These are phyloP conservation scores for Ogataea sp. DNA, from an alignment of 805 yeast genomes.

Conservation along the genomic window DNA sequence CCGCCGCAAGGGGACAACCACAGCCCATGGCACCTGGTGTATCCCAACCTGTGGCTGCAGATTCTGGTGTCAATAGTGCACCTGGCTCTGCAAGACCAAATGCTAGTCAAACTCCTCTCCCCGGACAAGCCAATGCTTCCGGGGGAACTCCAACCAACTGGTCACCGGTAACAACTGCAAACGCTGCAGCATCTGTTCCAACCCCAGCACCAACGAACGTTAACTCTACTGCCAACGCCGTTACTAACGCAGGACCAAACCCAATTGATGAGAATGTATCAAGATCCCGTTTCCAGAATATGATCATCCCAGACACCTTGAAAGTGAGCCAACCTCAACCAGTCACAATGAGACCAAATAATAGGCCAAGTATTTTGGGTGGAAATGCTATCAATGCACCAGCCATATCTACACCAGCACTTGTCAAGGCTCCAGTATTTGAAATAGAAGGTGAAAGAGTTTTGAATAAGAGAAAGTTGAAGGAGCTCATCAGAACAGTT, in stretches of 20 bases:
- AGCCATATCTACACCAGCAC: slow-evolving; percentile 67
- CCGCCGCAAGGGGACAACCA: slow-evolving; percentile 2
- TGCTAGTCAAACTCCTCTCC: too few relatives aligned
- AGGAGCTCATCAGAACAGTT: slow-evolving; percentile 76
- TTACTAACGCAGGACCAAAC: slow-evolving; percentile 4
- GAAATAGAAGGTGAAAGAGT: slow-evolving; percentile 80
- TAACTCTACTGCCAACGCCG: slow-evolving; percentile 2
- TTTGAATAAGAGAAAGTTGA: slow-evolving; percentile 78
- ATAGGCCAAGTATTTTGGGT: slow-evolving; percentile 76
- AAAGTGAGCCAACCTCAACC: slow-evolving; percentile 61
- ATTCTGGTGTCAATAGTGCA: too few relatives aligned
- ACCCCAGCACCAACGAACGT: slow-evolving; percentile 6
- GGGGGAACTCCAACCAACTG: neutral
- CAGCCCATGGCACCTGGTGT: slow-evolving; percentile 6
- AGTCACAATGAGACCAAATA: slow-evolving; percentile 48
- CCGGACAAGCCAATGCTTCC: too few relatives aligned
- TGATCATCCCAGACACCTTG: slow-evolving; percentile 64
- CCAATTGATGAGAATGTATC: slow-evolving; percentile 21
- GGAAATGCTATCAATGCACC: slow-evolving; percentile 73
- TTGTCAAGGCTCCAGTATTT: slow-evolving; percentile 68
- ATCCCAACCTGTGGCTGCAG: slow-evolving; percentile 6
- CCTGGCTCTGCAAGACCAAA: too few relatives aligned
- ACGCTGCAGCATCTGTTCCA: slow-evolving; percentile 1
- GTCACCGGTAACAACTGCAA: neutral
- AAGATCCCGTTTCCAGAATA: slow-evolving; percentile 52